Base-by-base conservation (phyloP, 192 early-diverging fungal species). In the Oehlia diaphana region DNA sequence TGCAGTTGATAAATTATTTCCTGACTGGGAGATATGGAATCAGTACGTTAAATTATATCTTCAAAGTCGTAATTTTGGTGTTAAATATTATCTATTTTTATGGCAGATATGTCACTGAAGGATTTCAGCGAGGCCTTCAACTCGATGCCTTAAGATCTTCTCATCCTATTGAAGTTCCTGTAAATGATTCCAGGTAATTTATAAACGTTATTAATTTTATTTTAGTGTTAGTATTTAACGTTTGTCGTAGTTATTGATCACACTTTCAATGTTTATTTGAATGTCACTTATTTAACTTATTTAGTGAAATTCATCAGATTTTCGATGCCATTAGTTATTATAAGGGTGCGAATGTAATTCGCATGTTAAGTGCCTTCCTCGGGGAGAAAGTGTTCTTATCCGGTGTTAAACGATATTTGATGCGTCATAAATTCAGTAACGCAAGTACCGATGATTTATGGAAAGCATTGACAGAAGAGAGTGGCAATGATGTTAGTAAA, bases 11-110 rank as follows among this genome's bases (percentile, higher is more conserved):
- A 83, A 96, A 74, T 84, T 96, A 72, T 98, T 94, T 89, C 97
- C 97, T 33, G 95, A 96, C 63, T 97, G 96, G 95, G 91, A 96
- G 82, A 87, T 96, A 37, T 99, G 95, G 94, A 96, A 95, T 19
- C 87, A 86, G 64, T 75, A 44, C 7, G 73, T 75, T 37, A 49
- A 39, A 74, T 58, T 4, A 21, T 58, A 58, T 58, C 50, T 58
- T 58, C 16, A 19, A 58, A 58, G 0, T 58, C 19, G 16, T 58
- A 58, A 19, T 58, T 58, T 58, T 21, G 21, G 19, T 19, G 35
- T 58, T 21, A 7, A 10, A 28, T 9, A 28, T 68, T 67, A 26
- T 58, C 16, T 58, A 58, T 58, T n/a, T 19, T 21, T 33, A 28
- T 68, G 12, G 26, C 50, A 78, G 76, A 37, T 99, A 97, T 83